Base-by-base conservation (phyloP, 2,329 filamentous ascomycete genomes). In the Ophiostoma triangulosporum region DNA sequence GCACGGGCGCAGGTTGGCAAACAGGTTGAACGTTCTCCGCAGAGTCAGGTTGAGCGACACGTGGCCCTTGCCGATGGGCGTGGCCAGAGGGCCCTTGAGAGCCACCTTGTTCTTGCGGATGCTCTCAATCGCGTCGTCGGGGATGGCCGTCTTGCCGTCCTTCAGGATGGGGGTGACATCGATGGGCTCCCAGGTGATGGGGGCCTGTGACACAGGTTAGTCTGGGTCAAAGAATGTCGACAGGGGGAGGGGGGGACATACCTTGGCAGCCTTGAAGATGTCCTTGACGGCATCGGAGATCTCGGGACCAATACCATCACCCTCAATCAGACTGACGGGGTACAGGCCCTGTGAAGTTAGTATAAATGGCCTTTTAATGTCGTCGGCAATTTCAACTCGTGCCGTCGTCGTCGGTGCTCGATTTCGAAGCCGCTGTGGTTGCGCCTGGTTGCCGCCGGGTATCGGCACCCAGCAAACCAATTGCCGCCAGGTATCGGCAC, bases 31-130 rank as follows among this genome's bases (percentile, higher is more conserved):
- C 60, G 94, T 98, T 68, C 93, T 86, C 69, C 93, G 91, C 65
- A 98, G 89, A 57, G 93, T 98, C 61, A 98, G 78, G 80, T 98
- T 98, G 63, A 98, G 87, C 56, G 93, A 97, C 69, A 98, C 91
- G 75, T 98, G 93, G 66, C 93, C 93, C 79, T 97, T 98, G 72
- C 94, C 93, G 65, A 98, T 82, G 60, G 93, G 93, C 3, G 93
- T 98, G 80, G 94, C 94, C 61, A 98, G 84, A 64, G 94, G 94
- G 60, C 94, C 93, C 81, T 98, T 98, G 61, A 98, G 83, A 59
- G 94, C 93, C 65, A 98, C 88, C 76, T 90, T 94, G 78, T 97
- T 98, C 74, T 81, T 86, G 71, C 84, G 81, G 68, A 98, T 90
- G 71, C 88, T 96, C 68, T 86, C 80, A 67, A 98, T 97, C 63